phyloP scores from a whole-genome alignment of 2,329 filamentous ascomycete species.

The Seiridium cupressi region DNA sequence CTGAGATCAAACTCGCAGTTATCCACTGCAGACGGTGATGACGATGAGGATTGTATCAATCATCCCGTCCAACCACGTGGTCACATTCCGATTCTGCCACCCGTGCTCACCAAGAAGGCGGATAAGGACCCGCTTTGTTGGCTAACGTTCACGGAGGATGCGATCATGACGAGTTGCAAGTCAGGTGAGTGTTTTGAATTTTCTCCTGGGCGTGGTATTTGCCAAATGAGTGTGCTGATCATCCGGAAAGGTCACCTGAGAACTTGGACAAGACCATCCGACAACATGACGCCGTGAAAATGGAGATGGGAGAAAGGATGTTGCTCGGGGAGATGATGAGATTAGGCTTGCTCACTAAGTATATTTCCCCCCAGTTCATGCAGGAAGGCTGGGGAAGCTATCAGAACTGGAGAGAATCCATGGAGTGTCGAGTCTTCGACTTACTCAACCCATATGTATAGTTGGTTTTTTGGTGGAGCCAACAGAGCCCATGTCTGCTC shows the following conservation, averaged over 20 bases:
- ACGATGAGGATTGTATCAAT: slow-evolving; percentile 60
- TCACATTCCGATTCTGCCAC: slow-evolving; percentile 81
- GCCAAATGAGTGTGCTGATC: neutral
- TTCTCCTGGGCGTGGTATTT: neutral
- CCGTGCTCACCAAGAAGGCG: slow-evolving; percentile 84
- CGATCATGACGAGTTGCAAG: slow-evolving; percentile 89
- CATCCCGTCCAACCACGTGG: slow-evolving; percentile 85
- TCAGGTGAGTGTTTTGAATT: slow-evolving; percentile 65
- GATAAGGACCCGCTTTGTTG: slow-evolving; percentile 86
- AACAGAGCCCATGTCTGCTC: too few relatives aligned
- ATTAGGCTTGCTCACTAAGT: too few relatives aligned
- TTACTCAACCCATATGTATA: too few relatives aligned
- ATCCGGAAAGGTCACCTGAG: slow-evolving; percentile 63
- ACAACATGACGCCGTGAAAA: slow-evolving; percentile 9
- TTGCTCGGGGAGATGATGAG: neutral
- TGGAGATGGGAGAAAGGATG: neutral
- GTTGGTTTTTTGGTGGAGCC: too few relatives aligned
- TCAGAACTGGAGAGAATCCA: too few relatives aligned
- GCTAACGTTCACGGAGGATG: slow-evolving; percentile 90
- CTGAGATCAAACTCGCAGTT: slow-evolving; percentile 70
- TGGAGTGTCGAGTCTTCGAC: too few relatives aligned
- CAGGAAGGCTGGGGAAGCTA: too few relatives aligned
- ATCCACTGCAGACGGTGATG: slow-evolving; percentile 42
- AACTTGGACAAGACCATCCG: slow-evolving; percentile 66
- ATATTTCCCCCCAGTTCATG: too few relatives aligned